A percentile compares a stretch with the other conserved stretches of the same genome.
Evolutionary conservation across 495 filamentous ascomycete species (phyloP).

Genomic region (Neurospora discreta): DNA sequence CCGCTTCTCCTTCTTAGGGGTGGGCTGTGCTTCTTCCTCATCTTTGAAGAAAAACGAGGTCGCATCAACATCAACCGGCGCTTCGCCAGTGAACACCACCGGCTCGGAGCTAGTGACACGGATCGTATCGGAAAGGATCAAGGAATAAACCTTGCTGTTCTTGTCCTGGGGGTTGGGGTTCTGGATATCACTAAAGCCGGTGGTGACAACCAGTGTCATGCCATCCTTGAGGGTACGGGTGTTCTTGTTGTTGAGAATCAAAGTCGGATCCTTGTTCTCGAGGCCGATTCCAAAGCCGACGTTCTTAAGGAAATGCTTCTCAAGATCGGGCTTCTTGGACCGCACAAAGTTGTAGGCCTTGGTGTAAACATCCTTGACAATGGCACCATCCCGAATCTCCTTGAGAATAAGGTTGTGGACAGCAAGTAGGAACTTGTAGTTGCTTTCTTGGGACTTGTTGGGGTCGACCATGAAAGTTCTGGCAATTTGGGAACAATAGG

Average conservation of each 20-base stretch:
- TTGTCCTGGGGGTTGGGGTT: conserved; percentile 76
- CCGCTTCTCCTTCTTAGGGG: conserved; percentile 67
- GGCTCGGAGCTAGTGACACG: conserved; percentile 69
- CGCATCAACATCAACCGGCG: conserved; percentile 78
- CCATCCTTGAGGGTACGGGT: conserved; percentile 75
- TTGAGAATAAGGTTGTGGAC: conserved; percentile 82
- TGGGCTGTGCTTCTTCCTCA: conserved; percentile 58
- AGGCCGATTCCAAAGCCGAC: conserved; percentile 87
- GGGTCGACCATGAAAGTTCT: conserved; percentile 95
- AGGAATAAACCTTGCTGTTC: conserved; percentile 74
- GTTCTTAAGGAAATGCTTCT: conserved; percentile 84
- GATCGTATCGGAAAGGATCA: conserved; percentile 86
- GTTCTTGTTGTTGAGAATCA: conserved; percentile 79
- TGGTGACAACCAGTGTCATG: conserved; percentile 86
- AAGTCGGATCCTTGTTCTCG: conserved; percentile 70
- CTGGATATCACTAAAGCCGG: conserved; percentile 77
- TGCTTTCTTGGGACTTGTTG: conserved; percentile 84
- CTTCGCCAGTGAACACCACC: conserved; percentile 85
- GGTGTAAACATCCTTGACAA: conserved; percentile 80
- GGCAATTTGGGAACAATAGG: conserved; percentile 80
- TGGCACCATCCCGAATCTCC: conserved; percentile 76
- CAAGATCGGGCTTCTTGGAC: conserved; percentile 84
- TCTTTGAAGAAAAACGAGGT: conserved; percentile 97
- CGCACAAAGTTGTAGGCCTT: conserved; percentile 72
- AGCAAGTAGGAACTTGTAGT: conserved; percentile 82